These are phyloP conservation scores for Viola odorata DNA, from an alignment of 345 rosid species.

Conservation along the genomic window DNA sequence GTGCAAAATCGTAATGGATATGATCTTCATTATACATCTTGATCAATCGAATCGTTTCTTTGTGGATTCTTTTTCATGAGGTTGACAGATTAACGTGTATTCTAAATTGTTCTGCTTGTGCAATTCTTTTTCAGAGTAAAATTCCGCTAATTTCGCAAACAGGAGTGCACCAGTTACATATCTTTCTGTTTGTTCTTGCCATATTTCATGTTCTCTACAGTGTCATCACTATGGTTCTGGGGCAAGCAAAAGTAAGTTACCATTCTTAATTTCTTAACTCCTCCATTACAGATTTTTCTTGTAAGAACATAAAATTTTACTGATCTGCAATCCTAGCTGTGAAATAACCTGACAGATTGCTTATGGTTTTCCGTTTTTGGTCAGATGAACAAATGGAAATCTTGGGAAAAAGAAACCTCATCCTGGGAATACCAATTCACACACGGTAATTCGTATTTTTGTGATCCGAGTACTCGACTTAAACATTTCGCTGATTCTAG, in stretches of 20 bases:
- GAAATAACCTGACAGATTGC: neutral
- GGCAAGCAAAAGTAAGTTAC: slow-evolving; percentile 57
- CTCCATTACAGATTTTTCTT: too few species aligned
- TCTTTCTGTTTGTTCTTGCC: slow-evolving; percentile 63
- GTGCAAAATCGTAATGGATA: too few species aligned
- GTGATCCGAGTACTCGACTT: too few species aligned
- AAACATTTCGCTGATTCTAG: too few species aligned
- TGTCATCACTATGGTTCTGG: slow-evolving; percentile 56
- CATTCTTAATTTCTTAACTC: neutral
- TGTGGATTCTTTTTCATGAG: too few species aligned
- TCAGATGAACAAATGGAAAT: slow-evolving; percentile 43
- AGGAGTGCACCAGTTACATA: slow-evolving; percentile 60
- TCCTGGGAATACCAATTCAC: slow-evolving; percentile 38
- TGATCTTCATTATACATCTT: too few species aligned
- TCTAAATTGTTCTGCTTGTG: too few species aligned
- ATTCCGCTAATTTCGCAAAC: slow-evolving; percentile 47
- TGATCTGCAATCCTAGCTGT: neutral
- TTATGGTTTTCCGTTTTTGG: neutral
- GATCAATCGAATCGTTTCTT: too few species aligned
- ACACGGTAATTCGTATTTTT: slow-evolving; percentile 24
- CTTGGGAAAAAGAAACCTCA: slow-evolving; percentile 42
- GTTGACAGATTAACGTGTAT: too few species aligned
- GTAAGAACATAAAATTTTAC: neutral
- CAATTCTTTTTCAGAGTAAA: slow-evolving; percentile 37
- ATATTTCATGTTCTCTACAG: slow-evolving; percentile 60